Evolutionary conservation across 768 basidiomycete genomes (phyloP).

Genomic region (Multifurca ochricompacta): DNA sequence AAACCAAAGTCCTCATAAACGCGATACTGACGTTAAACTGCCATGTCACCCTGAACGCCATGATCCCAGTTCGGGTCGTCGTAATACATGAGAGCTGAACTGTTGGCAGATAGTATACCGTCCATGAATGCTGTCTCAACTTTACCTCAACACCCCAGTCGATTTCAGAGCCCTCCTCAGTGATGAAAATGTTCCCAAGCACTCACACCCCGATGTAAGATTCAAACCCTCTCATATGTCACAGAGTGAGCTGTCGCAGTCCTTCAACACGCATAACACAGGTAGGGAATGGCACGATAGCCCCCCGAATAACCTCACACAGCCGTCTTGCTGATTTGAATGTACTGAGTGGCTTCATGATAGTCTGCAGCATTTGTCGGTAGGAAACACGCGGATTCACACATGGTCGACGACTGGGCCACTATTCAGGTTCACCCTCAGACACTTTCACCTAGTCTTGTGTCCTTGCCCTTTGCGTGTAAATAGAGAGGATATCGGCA

Average conservation of each 20-base stretch:
- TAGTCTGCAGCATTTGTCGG: not conserved
- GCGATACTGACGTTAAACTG: constrained; percentile 13
- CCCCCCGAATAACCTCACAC: not conserved
- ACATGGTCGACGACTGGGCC: not conserved
- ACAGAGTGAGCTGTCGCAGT: not conserved
- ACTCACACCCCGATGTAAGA: constrained; percentile 9
- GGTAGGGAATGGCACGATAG: not conserved
- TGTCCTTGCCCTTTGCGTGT: not conserved
- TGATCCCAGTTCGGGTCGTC: not conserved
- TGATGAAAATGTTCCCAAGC: constrained; percentile 1
- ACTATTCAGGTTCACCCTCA: not conserved
- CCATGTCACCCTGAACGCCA: constrained; percentile 18
- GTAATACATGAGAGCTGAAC: not conserved
- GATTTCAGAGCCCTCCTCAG: not conserved
- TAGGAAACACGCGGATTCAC: not conserved
- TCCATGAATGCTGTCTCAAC: not conserved
- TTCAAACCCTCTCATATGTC: not conserved
- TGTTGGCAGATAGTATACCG: not conserved
- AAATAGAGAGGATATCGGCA: not conserved
- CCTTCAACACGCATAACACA: not conserved
- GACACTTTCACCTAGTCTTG: not conserved
- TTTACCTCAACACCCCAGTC: not conserved
- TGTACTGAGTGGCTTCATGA: not conserved
- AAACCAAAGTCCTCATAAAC: not conserved
- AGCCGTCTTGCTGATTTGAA: constrained; percentile 1